Percentiles rank a stretch among this genome's conserved stretches.
These are phyloP conservation scores for Phytopythium kandeliae DNA, from an alignment of 352 stramenopile species.

Conservation along the genomic window DNA sequence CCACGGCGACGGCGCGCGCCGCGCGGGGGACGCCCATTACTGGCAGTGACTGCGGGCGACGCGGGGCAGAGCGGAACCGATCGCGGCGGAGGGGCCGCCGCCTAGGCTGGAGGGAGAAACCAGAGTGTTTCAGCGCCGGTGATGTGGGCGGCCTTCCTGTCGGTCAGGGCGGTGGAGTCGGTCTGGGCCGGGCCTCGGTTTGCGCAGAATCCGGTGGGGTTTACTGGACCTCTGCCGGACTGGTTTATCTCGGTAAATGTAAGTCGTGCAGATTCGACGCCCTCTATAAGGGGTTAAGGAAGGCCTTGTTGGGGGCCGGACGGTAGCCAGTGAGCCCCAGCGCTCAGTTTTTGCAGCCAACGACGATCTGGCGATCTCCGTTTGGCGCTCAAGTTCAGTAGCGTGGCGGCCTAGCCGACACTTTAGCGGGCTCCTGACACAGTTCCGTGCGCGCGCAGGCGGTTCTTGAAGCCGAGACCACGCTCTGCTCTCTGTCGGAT, in stretches of 20 bases:
- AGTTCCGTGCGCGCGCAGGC: no score
- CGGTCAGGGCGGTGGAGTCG: no score
- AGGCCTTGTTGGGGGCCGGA: not conserved
- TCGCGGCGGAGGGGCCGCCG: not conserved
- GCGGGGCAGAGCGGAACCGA: no score
- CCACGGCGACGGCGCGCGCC: constrained; percentile 11
- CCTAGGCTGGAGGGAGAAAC: not conserved
- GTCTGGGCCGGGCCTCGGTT: not conserved
- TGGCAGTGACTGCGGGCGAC: no score
- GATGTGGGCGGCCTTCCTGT: not conserved
- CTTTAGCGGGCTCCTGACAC: no score
- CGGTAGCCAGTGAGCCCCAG: not conserved
- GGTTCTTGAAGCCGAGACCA: no score
- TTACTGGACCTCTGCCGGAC: not conserved
- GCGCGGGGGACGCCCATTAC: constrained; percentile 1
- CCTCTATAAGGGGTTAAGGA: not conserved
- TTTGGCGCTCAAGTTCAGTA: not conserved
- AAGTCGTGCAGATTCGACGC: not conserved
- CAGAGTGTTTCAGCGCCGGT: not conserved
- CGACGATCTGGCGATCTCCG: constrained; percentile 3
- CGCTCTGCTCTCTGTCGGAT: no score
- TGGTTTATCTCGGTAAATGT: not conserved
- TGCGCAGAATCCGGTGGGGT: not conserved
- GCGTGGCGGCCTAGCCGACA: not conserved
- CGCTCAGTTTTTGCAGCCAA: not conserved